Conservation (phyloP, 2,329 filamentous ascomycete species). For the Aspergillus bombycis region DNA sequence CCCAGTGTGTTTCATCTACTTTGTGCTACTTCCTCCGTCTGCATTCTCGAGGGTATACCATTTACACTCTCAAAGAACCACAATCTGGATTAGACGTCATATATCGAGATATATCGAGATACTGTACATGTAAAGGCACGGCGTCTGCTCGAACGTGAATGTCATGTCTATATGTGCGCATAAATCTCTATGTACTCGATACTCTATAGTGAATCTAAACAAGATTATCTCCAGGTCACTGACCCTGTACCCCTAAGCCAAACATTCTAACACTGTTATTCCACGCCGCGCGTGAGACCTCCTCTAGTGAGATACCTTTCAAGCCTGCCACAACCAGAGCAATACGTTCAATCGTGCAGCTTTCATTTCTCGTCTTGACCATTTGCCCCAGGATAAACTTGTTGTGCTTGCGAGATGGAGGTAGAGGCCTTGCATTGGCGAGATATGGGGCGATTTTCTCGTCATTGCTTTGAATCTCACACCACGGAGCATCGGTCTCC, state of each 20-base stretch:
- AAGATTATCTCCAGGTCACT: not conserved
- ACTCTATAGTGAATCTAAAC: not conserved
- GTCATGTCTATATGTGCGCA: not conserved
- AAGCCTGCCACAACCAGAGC: slow-evolving; percentile 54
- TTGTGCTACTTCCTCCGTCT: too few relatives aligned
- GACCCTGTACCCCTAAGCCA: slow-evolving; percentile 13
- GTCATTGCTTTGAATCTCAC: slow-evolving; percentile 44
- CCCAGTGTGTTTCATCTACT: too few relatives aligned
- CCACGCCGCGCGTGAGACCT: slow-evolving; percentile 47
- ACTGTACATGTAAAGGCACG: not conserved
- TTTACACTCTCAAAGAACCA: too few relatives aligned
- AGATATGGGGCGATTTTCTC: slow-evolving; percentile 47
- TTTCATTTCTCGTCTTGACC: slow-evolving; percentile 55
- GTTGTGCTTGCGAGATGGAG: slow-evolving; percentile 52
- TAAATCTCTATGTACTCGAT: not conserved
- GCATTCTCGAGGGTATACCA: too few relatives aligned
- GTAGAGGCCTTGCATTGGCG: slow-evolving; percentile 41
- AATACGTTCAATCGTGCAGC: slow-evolving; percentile 52
- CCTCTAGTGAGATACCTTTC: slow-evolving; percentile 47
- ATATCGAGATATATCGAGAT: too few relatives aligned
- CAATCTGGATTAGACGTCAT: too few relatives aligned
- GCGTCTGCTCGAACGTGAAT: not conserved
- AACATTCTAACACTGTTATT: slow-evolving; percentile 43
- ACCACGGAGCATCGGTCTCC: slow-evolving; percentile 56
- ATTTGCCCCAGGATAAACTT: slow-evolving; percentile 52